A percentile compares a stretch with the other conserved stretches of the same genome.
phyloP scores from a whole-genome alignment of 345 rosid genomes.

The Heritiera fomes region DNA sequence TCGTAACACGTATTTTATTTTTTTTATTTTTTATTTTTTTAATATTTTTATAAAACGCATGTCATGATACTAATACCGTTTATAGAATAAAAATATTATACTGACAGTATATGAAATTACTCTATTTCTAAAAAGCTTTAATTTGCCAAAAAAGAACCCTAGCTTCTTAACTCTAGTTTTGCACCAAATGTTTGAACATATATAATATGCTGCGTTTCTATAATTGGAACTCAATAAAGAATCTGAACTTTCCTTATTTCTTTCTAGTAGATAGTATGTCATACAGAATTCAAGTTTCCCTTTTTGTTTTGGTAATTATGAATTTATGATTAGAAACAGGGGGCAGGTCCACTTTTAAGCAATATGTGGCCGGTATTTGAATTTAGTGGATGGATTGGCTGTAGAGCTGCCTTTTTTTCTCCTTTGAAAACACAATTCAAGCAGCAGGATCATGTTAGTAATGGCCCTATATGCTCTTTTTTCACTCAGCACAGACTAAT shows the following conservation, averaged over 20 bases:
- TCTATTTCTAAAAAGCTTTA: not conserved
- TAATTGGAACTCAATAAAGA: not conserved
- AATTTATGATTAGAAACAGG: not conserved
- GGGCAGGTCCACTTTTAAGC: constrained; percentile 3
- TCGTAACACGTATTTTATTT: too few species aligned
- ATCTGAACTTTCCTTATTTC: not conserved
- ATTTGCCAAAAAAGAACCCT: not conserved
- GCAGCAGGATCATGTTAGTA: not conserved
- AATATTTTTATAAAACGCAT: too few species aligned
- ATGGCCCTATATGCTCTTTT: not conserved
- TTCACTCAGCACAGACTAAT: constrained; percentile 1
- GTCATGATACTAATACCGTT: too few species aligned
- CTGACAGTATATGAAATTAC: too few species aligned
- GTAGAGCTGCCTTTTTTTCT: not conserved
- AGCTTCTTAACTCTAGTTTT: not conserved
- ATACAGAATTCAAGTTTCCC: not conserved
- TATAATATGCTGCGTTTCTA: not conserved
- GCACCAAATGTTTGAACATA: not conserved
- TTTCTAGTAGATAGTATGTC: not conserved
- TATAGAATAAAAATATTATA: too few species aligned
- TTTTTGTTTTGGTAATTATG: not conserved
- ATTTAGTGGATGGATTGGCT: not conserved
- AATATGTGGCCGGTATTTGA: not conserved
- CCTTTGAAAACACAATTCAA: not conserved
- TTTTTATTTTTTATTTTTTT: too few species aligned